phyloP scores from a whole-genome alignment of 2,329 filamentous ascomycete species.

The Pseudocercospora vitis region DNA sequence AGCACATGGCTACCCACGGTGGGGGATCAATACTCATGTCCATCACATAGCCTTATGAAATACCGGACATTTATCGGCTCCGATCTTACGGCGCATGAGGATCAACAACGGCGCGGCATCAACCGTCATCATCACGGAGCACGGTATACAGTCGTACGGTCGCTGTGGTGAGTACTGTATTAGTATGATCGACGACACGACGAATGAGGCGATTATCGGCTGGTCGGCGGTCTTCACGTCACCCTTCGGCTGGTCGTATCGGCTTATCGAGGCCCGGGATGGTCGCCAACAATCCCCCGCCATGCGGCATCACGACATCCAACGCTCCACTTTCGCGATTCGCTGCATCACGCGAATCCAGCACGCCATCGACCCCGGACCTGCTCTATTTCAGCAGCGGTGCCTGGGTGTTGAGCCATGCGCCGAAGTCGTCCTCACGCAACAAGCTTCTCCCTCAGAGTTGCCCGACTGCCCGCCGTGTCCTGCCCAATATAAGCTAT shows the following conservation, averaged over 20 bases:
- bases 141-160: too few relatives aligned
- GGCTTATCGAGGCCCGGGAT: not conserved
- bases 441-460: slow-evolving; percentile 14
- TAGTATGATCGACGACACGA: too few relatives aligned
- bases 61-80: not conserved
- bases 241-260: too few relatives aligned
- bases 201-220: too few relatives aligned
- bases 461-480: slow-evolving; percentile 20
- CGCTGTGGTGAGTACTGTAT: too few relatives aligned
- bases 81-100: not conserved
- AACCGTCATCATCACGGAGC: not conserved
- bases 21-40: too few relatives aligned
- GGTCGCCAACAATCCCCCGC: not conserved
- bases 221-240: not conserved
- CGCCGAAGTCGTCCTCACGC: slow-evolving; percentile 16
- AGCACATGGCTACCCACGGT: too few relatives aligned
- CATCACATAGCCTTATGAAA: too few relatives aligned
- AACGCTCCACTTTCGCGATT: slow-evolving; percentile 5
- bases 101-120: not conserved
- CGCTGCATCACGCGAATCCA: slow-evolving; percentile 1
- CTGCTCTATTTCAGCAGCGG: slow-evolving; percentile 13
- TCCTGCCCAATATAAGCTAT: slow-evolving; percentile 19
- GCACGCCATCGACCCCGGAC: slow-evolving; percentile 8
- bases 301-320: slow-evolving; percentile 8
- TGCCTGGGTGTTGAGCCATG: slow-evolving; percentile 12